These are phyloP conservation scores for Selaginella moellendorffii DNA, from an alignment of 75 land plant genomes.

Conservation along the genomic window DNA sequence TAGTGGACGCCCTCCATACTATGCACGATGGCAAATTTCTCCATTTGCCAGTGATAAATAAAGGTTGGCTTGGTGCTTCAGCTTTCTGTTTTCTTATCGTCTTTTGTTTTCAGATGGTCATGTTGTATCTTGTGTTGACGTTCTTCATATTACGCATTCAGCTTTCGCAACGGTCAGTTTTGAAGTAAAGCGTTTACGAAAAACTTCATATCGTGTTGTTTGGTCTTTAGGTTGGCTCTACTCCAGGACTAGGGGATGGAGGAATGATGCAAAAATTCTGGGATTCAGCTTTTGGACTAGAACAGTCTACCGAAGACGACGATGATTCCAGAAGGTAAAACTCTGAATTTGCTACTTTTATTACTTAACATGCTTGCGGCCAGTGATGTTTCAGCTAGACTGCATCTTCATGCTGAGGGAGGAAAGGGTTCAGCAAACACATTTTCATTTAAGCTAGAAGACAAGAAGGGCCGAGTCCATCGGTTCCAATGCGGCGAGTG, in stretches of 20 bases:
- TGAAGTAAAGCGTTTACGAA: not conserved
- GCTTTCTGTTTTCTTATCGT: not conserved
- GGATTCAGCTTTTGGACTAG: conserved; percentile 60
- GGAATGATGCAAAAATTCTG: conserved; percentile 74
- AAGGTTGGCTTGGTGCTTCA: not conserved
- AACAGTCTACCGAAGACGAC: conserved; percentile 32
- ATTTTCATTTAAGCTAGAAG: conserved; percentile 52
- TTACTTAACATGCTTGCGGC: not conserved
- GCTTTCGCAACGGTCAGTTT: conserved; percentile 45
- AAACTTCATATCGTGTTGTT: not conserved
- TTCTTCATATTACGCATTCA: conserved; percentile 55
- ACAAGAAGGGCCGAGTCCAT: conserved; percentile 53
- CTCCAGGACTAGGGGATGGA: conserved; percentile 17
- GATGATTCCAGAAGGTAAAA: conserved; percentile 40
- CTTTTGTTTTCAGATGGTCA: conserved; percentile 31
- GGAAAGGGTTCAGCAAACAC: conserved; percentile 9
- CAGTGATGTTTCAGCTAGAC: conserved; percentile 44
- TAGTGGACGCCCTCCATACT: conserved; percentile 1
- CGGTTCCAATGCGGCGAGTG: conserved; percentile 49
- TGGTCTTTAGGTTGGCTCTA: conserved; percentile 35
- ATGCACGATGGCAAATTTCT: conserved; percentile 9
- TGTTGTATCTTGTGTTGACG: conserved; percentile 54
- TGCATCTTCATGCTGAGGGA: not conserved
- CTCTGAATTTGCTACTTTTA: not conserved
- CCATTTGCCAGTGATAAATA: conserved; percentile 5